Evolutionary conservation across 768 basidiomycete species (phyloP).

Genomic region (Omphalotus guepiniiformis): DNA sequence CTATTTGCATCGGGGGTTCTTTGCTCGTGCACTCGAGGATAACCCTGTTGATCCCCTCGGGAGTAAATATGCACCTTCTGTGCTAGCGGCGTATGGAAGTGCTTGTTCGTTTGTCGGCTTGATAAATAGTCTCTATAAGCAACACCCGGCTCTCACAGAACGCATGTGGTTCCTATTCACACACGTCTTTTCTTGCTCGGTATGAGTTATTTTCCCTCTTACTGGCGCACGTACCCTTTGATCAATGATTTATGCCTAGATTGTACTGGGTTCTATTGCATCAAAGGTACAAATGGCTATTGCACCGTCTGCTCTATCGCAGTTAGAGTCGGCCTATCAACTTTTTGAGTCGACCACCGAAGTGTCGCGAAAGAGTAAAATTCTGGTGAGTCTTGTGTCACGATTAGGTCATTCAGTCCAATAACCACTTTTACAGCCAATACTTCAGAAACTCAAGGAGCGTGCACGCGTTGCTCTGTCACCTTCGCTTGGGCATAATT

Average conservation of each 20-base stretch:
- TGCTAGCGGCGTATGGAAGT: slow-evolving; percentile 65
- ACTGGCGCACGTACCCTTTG: background rate
- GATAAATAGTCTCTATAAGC: slow-evolving; percentile 59
- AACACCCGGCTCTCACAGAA: slow-evolving; percentile 61
- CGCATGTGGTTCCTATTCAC: slow-evolving; percentile 73
- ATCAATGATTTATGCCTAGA: slow-evolving; percentile 32
- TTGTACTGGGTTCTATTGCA: slow-evolving; percentile 67
- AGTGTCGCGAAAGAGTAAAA: slow-evolving; percentile 49
- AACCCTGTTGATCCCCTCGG: slow-evolving; percentile 60
- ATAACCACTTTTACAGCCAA: slow-evolving; percentile 39
- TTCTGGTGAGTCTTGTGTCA: slow-evolving; percentile 40
- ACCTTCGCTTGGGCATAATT: slow-evolving; percentile 16
- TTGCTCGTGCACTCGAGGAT: slow-evolving; percentile 65
- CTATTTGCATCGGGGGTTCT: slow-evolving; percentile 74
- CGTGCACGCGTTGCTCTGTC: slow-evolving; percentile 44
- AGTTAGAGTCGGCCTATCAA: slow-evolving; percentile 58
- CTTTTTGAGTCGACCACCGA: slow-evolving; percentile 55
- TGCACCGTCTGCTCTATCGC: slow-evolving; percentile 61
- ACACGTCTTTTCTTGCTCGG: slow-evolving; percentile 69
- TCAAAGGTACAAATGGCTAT: slow-evolving; percentile 60
- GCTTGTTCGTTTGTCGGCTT: slow-evolving; percentile 66
- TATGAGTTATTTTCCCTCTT: slow-evolving; percentile 29
- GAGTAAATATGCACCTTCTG: slow-evolving; percentile 64
- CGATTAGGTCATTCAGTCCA: slow-evolving; percentile 3
- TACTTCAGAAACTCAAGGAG: slow-evolving; percentile 52